Conservation (phyloP, 2,329 filamentous ascomycete genomes). For the Dothidotthia symphoricarpi region DNA sequence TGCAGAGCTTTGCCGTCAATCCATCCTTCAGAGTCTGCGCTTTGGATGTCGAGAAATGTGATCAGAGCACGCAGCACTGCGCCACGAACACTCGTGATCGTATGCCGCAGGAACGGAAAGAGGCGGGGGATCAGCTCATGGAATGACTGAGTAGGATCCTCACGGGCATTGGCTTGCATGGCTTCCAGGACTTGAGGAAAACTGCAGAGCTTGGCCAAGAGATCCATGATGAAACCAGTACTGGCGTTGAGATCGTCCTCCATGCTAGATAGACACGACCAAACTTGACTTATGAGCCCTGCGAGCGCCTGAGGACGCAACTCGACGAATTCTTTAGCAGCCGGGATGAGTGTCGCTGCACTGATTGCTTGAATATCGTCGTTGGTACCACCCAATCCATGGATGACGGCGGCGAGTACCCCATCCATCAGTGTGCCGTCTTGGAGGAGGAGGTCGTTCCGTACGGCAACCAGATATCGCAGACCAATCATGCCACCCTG, state of each 20-base stretch:
- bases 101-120: conserved; percentile 94
- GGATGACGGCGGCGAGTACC: conserved; percentile 89
- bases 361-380: conserved; percentile 97
- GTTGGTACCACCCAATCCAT: conserved; percentile 83
- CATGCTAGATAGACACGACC: conserved; percentile 95
- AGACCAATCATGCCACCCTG: conserved; percentile 98
- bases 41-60: conserved; percentile 87
- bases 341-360: conserved; percentile 94
- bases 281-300: conserved; percentile 86
- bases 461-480: conserved; percentile 89
- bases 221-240: conserved; percentile 97
- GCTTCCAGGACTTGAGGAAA: conserved; percentile 89
- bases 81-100: conserved; percentile 90
- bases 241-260: conserved; percentile 96
- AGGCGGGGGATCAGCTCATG: conserved; percentile 87
- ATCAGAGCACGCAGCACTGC: conserved; percentile 89
- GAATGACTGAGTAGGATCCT: conserved; percentile 85
- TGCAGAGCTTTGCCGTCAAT: conserved; percentile 85
- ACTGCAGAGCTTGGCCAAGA: conserved; percentile 90
- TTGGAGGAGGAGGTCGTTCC: conserved; percentile 84
- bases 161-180: conserved; percentile 81
- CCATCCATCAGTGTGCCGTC: conserved; percentile 87
- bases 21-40: conserved; percentile 80
- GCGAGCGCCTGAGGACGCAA: conserved; percentile 77
- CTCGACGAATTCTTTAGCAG: conserved; percentile 90